phyloP scores from a whole-genome alignment of 163 green algal species.

The Smithsoniella earleae region DNA sequence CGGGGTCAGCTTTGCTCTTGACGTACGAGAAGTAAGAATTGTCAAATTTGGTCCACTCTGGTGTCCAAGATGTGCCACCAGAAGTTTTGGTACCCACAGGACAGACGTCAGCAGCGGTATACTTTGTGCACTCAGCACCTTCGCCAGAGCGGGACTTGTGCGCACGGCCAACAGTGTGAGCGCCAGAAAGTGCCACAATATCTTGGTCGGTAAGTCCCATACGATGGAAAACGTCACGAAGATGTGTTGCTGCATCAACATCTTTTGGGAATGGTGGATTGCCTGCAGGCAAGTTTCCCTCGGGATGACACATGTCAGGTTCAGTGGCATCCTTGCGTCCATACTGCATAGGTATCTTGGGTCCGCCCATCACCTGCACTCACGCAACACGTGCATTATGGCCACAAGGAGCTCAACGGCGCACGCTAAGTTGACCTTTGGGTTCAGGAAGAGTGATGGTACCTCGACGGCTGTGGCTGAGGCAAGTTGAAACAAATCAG shows the following conservation, averaged over 20 bases:
- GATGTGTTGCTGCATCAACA: conserved; percentile 47
- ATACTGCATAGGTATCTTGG: conserved; percentile 78
- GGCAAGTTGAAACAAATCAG: conserved; percentile 78
- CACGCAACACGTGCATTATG: not conserved
- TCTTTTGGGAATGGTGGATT: not conserved
- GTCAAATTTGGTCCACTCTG: conserved; percentile 86
- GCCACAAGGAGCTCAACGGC: no score
- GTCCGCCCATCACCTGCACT: conserved; percentile 62
- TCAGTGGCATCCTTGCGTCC: conserved; percentile 61
- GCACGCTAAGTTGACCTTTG: no score
- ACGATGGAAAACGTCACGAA: conserved; percentile 75
- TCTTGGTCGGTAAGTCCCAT: conserved; percentile 84
- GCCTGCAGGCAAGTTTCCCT: conserved; percentile 60
- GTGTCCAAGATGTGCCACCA: conserved; percentile 77
- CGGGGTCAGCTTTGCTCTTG: conserved; percentile 64
- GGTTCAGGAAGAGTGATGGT: no score
- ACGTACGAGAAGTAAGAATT: conserved; percentile 80
- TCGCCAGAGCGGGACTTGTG: conserved; percentile 51
- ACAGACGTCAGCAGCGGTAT: conserved; percentile 51
- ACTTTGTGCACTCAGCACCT: conserved; percentile 55
- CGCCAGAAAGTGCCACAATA: conserved; percentile 85
- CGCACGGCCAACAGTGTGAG: conserved; percentile 57
- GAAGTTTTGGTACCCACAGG: conserved; percentile 41
- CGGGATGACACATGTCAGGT: conserved; percentile 50
- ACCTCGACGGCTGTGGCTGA: conserved; percentile 64